These are phyloP conservation scores for Dioscorea zingiberensis DNA, from an alignment of 106 monocot genomes.

Conservation along the genomic window DNA sequence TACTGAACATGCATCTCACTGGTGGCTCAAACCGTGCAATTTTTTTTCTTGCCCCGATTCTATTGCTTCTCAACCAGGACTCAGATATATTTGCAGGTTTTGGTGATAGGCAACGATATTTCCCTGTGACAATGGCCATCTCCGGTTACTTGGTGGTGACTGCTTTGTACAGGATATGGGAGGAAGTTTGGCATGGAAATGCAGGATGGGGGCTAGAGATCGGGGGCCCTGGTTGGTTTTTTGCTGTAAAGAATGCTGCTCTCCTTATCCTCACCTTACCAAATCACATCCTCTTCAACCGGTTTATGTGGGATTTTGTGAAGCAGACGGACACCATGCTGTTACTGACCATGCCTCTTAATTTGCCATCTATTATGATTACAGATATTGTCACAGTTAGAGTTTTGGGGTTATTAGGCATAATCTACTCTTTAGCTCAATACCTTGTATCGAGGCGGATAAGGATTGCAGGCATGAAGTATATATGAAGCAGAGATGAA, in stretches of 20 bases:
- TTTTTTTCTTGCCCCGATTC: conserved; percentile 86
- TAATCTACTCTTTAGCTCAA: conserved; percentile 74
- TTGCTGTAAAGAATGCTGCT: conserved; percentile 83
- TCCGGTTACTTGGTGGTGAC: conserved; percentile 78
- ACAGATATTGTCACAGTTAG: conserved; percentile 76
- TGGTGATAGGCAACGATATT: conserved; percentile 91
- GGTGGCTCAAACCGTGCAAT: conserved; percentile 89
- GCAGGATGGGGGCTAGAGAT: conserved; percentile 75
- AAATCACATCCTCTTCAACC: conserved; percentile 93
- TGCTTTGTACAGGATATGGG: conserved; percentile 83
- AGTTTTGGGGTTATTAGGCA: conserved; percentile 80
- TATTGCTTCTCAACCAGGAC: conserved; percentile 93
- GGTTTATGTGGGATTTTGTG: conserved; percentile 99
- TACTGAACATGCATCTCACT: conserved; percentile 65
- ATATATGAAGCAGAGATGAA: conserved; percentile 48
- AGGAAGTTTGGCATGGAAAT: conserved; percentile 65
- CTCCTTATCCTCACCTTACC: conserved; percentile 87
- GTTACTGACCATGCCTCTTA: conserved; percentile 90
- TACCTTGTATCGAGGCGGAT: conserved; percentile 86
- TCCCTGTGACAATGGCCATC: conserved; percentile 66
- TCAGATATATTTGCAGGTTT: conserved; percentile 82
- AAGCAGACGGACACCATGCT: conserved; percentile 82
- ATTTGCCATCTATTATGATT: conserved; percentile 83
- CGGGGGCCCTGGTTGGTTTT: conserved; percentile 94
- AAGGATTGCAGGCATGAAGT: conserved; percentile 94